phyloP scores from a whole-genome alignment of 1,139 yeast genomes.

The Pneumocystis canis region DNA sequence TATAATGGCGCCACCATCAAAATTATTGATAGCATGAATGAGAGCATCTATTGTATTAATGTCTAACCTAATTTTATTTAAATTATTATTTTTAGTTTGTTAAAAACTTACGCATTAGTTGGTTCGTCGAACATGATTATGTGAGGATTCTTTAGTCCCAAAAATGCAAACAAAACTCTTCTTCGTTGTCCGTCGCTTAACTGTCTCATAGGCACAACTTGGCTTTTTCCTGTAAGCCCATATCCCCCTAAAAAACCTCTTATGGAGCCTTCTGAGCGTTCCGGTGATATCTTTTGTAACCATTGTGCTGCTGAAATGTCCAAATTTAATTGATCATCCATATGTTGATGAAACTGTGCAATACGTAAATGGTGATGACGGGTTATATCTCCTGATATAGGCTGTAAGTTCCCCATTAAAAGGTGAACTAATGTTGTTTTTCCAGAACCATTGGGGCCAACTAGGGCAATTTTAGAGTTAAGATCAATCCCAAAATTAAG shows the following conservation, averaged over 20 bases:
- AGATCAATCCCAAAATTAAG: constrained; percentile 96
- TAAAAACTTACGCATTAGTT: constrained; percentile 58
- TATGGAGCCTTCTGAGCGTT: constrained; percentile 55
- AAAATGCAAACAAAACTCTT: constrained; percentile 90
- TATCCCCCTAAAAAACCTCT: constrained; percentile 58
- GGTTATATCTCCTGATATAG: constrained; percentile 88
- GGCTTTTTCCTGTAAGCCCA: constrained; percentile 98
- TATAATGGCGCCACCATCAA: constrained; percentile 95
- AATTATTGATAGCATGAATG: constrained; percentile 87
- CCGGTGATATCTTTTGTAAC: constrained; percentile 84
- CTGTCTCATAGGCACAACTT: constrained; percentile 97
- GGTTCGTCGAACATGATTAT: constrained; percentile 96
- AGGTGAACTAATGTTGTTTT: constrained; percentile 88
- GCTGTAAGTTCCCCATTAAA: constrained; percentile 85
- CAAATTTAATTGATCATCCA: constrained; percentile 93
- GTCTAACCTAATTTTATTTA: constrained; percentile 37
- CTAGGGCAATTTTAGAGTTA: constrained; percentile 96
- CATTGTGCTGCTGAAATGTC: constrained; percentile 90
- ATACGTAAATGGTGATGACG: constrained; percentile 94
- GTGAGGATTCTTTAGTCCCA: constrained; percentile 91
- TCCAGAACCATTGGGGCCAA: constrained; percentile 99
- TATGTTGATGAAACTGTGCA: constrained; percentile 98
- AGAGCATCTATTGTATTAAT: constrained; percentile 94
- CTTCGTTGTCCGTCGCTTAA: constrained; percentile 98
- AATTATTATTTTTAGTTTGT: not conserved